Evolutionary conservation across 371 early-diverging fungal genomes (phyloP).

Genomic region (Saksenaea vasiformis): DNA sequence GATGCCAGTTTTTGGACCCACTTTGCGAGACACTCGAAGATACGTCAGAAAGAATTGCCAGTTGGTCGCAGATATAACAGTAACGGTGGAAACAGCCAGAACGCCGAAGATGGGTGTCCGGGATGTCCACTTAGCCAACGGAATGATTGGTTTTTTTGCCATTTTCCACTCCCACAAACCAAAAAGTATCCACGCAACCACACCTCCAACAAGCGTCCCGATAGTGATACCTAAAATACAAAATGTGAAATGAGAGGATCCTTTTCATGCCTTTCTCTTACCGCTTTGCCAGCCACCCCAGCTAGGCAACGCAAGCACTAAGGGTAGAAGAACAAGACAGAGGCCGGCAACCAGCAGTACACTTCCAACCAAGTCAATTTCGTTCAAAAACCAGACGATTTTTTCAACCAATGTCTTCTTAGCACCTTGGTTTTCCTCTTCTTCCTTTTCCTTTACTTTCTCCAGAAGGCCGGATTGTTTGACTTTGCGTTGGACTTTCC

Average conservation of each 20-base stretch:
- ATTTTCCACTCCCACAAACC: constrained; percentile 1
- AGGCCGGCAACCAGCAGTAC: constrained; percentile 42
- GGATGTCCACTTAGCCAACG: constrained; percentile 41
- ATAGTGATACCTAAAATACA: neutral
- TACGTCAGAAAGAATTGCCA: constrained; percentile 44
- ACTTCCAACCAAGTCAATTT: constrained; percentile 48
- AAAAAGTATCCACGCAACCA: constrained; percentile 6
- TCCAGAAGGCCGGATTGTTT: constrained; percentile 2
- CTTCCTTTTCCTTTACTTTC: neutral
- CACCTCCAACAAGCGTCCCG: neutral
- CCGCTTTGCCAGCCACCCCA: constrained; percentile 45
- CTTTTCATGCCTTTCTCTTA: neutral
- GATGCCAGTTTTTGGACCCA: constrained; percentile 19
- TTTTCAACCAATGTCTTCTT: neutral
- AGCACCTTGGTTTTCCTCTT: neutral
- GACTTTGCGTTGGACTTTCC: constrained; percentile 2
- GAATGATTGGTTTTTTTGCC: neutral
- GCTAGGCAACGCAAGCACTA: constrained; percentile 40
- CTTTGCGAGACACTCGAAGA: constrained; percentile 46
- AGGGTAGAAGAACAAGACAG: constrained; percentile 43
- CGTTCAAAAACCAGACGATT: constrained; percentile 27
- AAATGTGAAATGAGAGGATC: neutral
- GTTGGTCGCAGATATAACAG: constrained; percentile 43
- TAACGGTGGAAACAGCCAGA: constrained; percentile 38
- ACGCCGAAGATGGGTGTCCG: constrained; percentile 49